Evolutionary conservation across 768 basidiomycete genomes (phyloP), one percentile per base, ranked within the genome.

Genomic region (Thelephora ganbajun): DNA sequence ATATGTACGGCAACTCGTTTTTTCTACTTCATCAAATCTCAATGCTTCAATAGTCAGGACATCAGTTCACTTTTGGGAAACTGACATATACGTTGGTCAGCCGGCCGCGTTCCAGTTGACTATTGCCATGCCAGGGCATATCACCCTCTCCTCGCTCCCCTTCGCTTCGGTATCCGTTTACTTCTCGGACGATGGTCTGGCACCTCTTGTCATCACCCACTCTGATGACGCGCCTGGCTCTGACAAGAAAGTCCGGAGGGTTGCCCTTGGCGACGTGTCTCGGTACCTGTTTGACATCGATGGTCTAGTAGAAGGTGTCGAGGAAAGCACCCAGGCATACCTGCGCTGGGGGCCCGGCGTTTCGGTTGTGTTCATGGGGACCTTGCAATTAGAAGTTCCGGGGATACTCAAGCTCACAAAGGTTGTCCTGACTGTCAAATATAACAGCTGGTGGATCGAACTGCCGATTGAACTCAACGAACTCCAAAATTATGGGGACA

Each of bases 21-120:
- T 36, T 48, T 19, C 43, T 35, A 48, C 47, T 16, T 47, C n/a
- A 51, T 51, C 22, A 47, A 39, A 42, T n/a, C 49, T 34, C 50
- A 39, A 12, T 48, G 47, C 11, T 23, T 36, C 48, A 50, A 1
- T 49, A 92, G 90, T 92, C 50, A 68, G 78, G 34, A 71, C 77
- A 0, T 68, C 65, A 26, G 64, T 80, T 3, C 70, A 79, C 0
- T 97, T 96, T 61, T 92, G 87, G 83, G 60, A 70, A 6, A 51
- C 72, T 0, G 71, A 78, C 49, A 74, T 78, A 20, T 69, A 72
- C 45, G 71, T 92, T 4, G 73, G 69, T 9, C 74, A 80, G 51
- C 59, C 65, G 2, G 74, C 74, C 0, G 74, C 85, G 0, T 96
- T 89, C 62, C 92, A 97, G 60, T 55, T 96, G 6, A 66, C 70